phyloP scores from a whole-genome alignment of 176 grass and related monocot species.

The Oryza punctata region DNA sequence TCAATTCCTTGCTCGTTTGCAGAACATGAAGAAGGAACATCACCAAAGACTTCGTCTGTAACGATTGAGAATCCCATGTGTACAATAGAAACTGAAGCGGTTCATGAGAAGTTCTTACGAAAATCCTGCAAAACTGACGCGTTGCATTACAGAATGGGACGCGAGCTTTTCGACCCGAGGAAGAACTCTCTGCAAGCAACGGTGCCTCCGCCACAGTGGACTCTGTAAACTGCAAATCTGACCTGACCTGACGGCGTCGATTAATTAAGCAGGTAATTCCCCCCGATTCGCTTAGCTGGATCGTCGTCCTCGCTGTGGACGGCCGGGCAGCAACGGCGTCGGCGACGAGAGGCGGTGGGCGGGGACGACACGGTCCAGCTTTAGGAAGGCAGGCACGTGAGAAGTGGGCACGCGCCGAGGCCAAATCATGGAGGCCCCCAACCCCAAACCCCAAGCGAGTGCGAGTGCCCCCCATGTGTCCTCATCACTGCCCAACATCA shows the following conservation, averaged over 20 bases:
- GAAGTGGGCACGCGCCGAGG: conserved; percentile 20
- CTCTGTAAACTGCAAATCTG: not conserved
- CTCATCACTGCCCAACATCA: not conserved
- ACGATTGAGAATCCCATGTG: no score
- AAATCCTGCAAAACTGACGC: not conserved
- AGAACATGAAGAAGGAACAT: not conserved
- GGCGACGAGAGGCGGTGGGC: conserved; percentile 25
- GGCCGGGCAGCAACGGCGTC: conserved; percentile 3
- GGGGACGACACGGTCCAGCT: conserved; percentile 9
- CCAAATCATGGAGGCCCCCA: not conserved
- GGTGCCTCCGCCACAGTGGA: not conserved
- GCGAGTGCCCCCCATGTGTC: conserved; percentile 30
- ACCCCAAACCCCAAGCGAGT: not conserved
- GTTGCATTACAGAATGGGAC: not conserved
- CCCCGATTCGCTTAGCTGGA: not conserved
- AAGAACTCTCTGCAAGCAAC: not conserved
- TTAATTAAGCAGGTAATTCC: not conserved
- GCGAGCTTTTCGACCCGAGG: not conserved
- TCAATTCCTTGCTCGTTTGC: not conserved
- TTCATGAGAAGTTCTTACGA: no score
- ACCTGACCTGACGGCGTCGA: not conserved
- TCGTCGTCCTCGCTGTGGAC: not conserved
- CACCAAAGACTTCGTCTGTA: no score
- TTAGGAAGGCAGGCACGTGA: conserved; percentile 45
- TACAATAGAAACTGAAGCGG: no score